Evolutionary conservation across 2,329 filamentous ascomycete genomes (phyloP), one percentile per base, ranked within the genome.

Genomic region (Lecanicillium sp.): DNA sequence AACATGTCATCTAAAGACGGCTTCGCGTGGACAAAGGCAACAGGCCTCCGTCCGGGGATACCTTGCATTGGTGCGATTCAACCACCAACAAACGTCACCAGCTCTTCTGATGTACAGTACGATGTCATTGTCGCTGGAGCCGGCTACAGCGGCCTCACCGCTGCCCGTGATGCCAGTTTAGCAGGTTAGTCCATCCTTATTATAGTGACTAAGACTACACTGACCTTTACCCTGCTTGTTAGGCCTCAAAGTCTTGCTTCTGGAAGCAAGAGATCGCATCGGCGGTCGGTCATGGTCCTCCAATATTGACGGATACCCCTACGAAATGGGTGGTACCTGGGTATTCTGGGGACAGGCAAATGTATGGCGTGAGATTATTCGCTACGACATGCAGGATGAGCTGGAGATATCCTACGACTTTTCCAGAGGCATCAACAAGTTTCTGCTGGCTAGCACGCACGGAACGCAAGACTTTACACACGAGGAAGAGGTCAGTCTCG

Each of bases 261-360:
- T 72, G 0, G 68, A 72, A 50, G 66, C 59, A 2, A 59, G 69
- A 13, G 66, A 73, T 44, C 55, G 68, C 1, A 65, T 72, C 35
- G 68, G 68, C 13, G 68, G 69, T 2, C 60, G 68, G 0, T 65
- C 66, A 3, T 72, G 64, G 62, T 63, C 62, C 0, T 60, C 64
- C 13, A 60, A 67, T 22, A 64, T 68, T 7, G 56, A 53, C 0
- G 65, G 63, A 0, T 64, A 69, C 12, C 58, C 59, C 0, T 69
- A 60, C 35, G 69, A 72, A 36, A 64, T 72, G 60, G 69, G 69
- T 0, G 69, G 69, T 0, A 69, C 67, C 0, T 72, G 66, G 66
- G 57, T 72, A 0, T 62, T 63, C 38, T 69, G 66, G 65, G 53
- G 55, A 2, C 64, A 68, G 35, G 52, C 65, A 0, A 60, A 65